A percentile compares a stretch with the other conserved stretches of the same genome.
phyloP scores from a whole-genome alignment of 1,139 yeast species.

The Kurtzmaniella natalensis region DNA sequence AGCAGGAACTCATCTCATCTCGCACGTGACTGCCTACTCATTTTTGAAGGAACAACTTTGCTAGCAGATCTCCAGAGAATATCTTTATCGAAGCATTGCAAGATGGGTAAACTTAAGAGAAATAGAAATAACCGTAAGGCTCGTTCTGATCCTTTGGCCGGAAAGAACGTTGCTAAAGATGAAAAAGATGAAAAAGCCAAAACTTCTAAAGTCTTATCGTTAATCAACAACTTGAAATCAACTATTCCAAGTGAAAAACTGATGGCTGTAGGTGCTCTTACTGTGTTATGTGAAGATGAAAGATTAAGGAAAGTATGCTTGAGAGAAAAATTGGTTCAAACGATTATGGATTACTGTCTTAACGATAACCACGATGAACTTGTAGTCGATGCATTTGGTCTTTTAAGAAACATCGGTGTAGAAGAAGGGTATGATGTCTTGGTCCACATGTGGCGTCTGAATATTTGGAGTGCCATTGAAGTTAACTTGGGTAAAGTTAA shows the following conservation, averaged over 20 bases:
- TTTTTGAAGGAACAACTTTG: constrained; percentile 8
- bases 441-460: constrained; percentile 69
- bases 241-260: constrained; percentile 67
- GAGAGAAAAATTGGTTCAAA: constrained; percentile 65
- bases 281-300: constrained; percentile 66
- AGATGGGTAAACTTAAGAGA: constrained; percentile 77
- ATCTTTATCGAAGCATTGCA: neutral
- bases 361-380: constrained; percentile 70
- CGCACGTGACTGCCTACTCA: neutral
- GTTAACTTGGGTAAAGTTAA: constrained; percentile 46
- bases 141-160: constrained; percentile 47
- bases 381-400: constrained; percentile 74
- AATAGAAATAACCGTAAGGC: constrained; percentile 58
- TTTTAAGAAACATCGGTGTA: constrained; percentile 70
- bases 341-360: constrained; percentile 59
- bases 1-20: constrained; percentile 1
- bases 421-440: constrained; percentile 91
- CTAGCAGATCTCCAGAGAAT: neutral
- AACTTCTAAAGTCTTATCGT: constrained; percentile 58
- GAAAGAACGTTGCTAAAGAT: constrained; percentile 20
- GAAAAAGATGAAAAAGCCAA: constrained; percentile 44
- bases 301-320: constrained; percentile 58
- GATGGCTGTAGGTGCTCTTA: constrained; percentile 72
- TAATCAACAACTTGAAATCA: constrained; percentile 61
- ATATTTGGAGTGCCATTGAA: constrained; percentile 62